phyloP scores from a whole-genome alignment of 192 early-diverging fungal species.

The Geranomyces variabilis region DNA sequence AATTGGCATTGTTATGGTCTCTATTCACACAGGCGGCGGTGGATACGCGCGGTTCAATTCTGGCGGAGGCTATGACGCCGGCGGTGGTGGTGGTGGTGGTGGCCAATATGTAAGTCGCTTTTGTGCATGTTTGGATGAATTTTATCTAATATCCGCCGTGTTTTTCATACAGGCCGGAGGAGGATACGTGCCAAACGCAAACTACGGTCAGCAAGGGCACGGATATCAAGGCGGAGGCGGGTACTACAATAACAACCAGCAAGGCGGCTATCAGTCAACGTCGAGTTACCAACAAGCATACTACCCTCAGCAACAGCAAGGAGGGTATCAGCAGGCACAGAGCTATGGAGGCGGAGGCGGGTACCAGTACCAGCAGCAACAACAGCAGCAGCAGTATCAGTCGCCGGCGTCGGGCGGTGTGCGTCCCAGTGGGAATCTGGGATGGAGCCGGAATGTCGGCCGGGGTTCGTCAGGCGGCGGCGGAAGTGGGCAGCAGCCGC shows the following conservation, averaged over 20 bases:
- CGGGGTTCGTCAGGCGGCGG: not conserved
- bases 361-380: not conserved
- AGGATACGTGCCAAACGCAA: slow-evolving; percentile 14
- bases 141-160: not conserved
- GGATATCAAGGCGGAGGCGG: slow-evolving; percentile 20
- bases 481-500: no score
- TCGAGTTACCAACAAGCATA: not conserved
- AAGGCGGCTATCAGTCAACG: slow-evolving; percentile 24
- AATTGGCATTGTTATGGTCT: no score
- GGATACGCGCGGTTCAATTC: slow-evolving; percentile 9
- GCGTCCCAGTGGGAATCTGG: slow-evolving; percentile 31
- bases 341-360: slow-evolving; percentile 1
- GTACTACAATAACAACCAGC: slow-evolving; percentile 14
- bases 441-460: slow-evolving; percentile 41
- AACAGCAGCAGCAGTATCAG: not conserved
- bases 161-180: slow-evolving; percentile 2
- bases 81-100: not conserved
- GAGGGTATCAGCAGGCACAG: slow-evolving; percentile 14
- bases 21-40: slow-evolving; percentile 16
- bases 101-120: not conserved
- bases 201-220: not conserved
- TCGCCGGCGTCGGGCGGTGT: not conserved
- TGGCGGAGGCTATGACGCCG: not conserved
- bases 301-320: slow-evolving; percentile 9
- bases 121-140: no score